These are phyloP conservation scores for Amanita brunnescens DNA, from an alignment of 768 basidiomycete species.

Conservation along the genomic window DNA sequence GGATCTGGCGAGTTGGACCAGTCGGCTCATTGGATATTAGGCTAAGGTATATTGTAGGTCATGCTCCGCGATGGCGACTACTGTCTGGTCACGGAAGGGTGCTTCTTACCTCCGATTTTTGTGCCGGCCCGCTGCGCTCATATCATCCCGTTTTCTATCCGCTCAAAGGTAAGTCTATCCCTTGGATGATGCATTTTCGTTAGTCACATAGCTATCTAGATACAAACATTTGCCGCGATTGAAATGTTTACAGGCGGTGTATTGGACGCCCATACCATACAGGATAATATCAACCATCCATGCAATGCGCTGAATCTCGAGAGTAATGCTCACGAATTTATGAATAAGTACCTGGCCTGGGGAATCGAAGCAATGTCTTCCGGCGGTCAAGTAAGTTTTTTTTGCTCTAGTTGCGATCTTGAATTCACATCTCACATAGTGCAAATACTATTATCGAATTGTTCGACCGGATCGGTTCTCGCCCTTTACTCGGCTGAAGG, in stretches of 20 bases:
- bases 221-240: neutral
- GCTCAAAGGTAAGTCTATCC: neutral
- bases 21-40: neutral
- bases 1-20: neutral
- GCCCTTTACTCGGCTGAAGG: neutral
- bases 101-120: constrained; percentile 1
- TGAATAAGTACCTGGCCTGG: constrained; percentile 9
- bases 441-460: neutral
- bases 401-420: neutral
- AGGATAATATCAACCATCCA: constrained; percentile 2
- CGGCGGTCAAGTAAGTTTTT: constrained; percentile 1
- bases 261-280: neutral
- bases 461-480: neutral
- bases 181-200: neutral
- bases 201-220: neutral
- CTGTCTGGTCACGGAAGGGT: constrained; percentile 1
- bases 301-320: constrained; percentile 6
- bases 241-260: constrained; percentile 1
- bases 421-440: neutral
- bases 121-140: constrained; percentile 5
- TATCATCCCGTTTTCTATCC: constrained; percentile 5
- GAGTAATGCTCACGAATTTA: constrained; percentile 18
- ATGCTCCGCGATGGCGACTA: constrained; percentile 2
- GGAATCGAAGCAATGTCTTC: constrained; percentile 8
- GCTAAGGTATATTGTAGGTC: neutral